Conservation (phyloP, 108 stramenopile genomes). For the Cylindrotheca closterium region DNA sequence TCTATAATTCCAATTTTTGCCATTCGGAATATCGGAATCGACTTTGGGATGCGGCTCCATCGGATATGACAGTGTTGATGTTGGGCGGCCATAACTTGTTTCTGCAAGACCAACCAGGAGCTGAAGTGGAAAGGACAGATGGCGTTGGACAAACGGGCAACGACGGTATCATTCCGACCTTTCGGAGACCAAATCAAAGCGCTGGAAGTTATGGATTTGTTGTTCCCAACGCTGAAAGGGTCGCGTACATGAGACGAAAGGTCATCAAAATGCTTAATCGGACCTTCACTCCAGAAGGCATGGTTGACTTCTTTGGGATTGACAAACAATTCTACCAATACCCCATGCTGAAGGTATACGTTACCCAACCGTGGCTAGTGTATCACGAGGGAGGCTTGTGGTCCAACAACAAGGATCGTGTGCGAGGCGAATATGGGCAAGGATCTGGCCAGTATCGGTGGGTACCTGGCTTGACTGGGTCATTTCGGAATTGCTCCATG, state of each 20-base stretch:
- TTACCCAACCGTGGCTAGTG: neutral
- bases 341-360: neutral
- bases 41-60: neutral
- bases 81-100: neutral
- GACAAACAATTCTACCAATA: neutral
- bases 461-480: neutral
- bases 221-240: neutral
- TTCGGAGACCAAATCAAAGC: no score
- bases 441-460: neutral
- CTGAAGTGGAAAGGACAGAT: no score
- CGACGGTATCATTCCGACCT: no score
- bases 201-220: constrained; percentile 1
- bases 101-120: no score
- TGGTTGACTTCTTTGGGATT: neutral
- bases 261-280: neutral
- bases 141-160: no score
- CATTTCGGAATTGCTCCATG: neutral
- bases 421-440: neutral
- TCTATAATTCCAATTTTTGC: neutral
- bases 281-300: neutral
- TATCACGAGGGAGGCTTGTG: neutral
- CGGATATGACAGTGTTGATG: neutral
- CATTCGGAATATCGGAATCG: neutral
- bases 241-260: neutral
- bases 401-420: neutral